Evolutionary conservation across 2,329 filamentous ascomycete genomes (phyloP), one percentile per base, ranked within the genome.

Genomic region (Colletotrichum sublineola): DNA sequence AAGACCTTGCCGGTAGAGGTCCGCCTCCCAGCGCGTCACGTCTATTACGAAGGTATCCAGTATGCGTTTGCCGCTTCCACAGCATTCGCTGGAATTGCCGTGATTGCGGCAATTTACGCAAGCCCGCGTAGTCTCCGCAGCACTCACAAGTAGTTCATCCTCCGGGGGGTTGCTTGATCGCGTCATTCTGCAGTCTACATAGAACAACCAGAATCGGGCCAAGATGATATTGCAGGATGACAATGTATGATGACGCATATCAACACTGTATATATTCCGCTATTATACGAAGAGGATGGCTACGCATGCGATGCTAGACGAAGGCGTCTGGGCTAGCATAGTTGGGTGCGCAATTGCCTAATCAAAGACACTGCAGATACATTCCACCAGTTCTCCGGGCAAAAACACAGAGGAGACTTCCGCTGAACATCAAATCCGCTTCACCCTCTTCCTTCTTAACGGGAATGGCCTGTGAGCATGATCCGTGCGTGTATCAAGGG

Each of bases 31-130:
- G 89, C 87, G 2, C 84, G 88, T 4, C 77, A 87, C 18, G 88
- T 91, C 0, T 92, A 91, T 75, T 91, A 91, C 65, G 84, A 88
- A 18, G 89, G 88, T 0, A 83, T 92, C 12, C 82, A 82, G 44
- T 86, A 88, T 65, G 86, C 87, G 0, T 91, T 91, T 77, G 82
- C 84, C 0, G 85, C 86, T 0, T 90, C 88, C 1, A 89, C 89
- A 0, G 81, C 76, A 0, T 83, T 90, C 24, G 88, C 87, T 4
- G 78, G 81, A 0, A 74, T 90, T 3, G 88, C 86, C 9, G 73
- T 82, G 6, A 61, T 76, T 29, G 77, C 80, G 3, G 78, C 80
- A 20, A 71, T 81, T 24, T 67, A 80, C 12, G 79, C 80, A 1
- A 80, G 74, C 42, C 75, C 78, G 29, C 78, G 76, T 31, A 76